Percentiles rank a stretch among this genome's conserved stretches.
Evolutionary conservation across 495 filamentous ascomycete genomes (phyloP).

Genomic region (Talaromyces borbonicus): DNA sequence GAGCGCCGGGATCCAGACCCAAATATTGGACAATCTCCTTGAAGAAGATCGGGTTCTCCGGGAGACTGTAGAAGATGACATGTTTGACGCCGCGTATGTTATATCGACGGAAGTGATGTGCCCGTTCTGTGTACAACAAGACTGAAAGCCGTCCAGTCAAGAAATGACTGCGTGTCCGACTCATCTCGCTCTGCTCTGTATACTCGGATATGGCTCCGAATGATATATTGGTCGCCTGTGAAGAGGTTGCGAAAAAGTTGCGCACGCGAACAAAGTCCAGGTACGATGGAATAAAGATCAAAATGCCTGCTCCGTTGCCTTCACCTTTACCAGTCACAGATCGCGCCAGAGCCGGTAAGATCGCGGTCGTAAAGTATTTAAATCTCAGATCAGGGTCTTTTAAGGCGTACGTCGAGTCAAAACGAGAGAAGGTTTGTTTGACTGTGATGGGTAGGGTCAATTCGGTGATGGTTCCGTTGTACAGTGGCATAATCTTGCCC

Average conservation of each 20-base stretch:
- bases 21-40: conserved; percentile 73
- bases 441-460: conserved; percentile 55
- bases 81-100: conserved; percentile 66
- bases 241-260: conserved; percentile 76
- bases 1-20: conserved; percentile 26
- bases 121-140: conserved; percentile 82
- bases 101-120: conserved; percentile 89
- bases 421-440: conserved; percentile 85
- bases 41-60: conserved; percentile 84
- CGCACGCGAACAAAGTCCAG: conserved; percentile 88
- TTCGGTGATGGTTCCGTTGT: conserved; percentile 55
- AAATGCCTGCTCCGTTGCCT: conserved; percentile 41
- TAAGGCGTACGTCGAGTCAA: conserved; percentile 55
- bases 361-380: conserved; percentile 72
- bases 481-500: conserved; percentile 55
- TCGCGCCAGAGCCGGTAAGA: conserved; percentile 64
- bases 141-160: conserved; percentile 69
- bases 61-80: conserved; percentile 76
- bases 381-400: conserved; percentile 86
- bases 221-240: conserved; percentile 55
- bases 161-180: conserved; percentile 81
- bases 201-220: conserved; percentile 89
- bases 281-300: conserved; percentile 86
- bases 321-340: conserved; percentile 33
- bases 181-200: conserved; percentile 60